phyloP scores from a whole-genome alignment of 2,329 filamentous ascomycete genomes.

The Penicillium fuscoglaucum region DNA sequence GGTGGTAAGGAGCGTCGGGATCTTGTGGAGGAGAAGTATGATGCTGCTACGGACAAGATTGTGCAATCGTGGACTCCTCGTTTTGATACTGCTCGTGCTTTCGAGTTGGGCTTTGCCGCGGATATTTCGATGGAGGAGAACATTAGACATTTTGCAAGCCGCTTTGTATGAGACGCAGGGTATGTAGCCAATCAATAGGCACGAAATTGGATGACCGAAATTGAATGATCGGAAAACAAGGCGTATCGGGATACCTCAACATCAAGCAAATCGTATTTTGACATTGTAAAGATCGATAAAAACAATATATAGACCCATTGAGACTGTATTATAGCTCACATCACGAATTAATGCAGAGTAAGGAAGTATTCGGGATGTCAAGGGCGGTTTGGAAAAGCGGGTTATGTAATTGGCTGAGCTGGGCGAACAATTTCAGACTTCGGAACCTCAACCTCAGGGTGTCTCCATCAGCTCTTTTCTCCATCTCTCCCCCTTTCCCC shows the following conservation, averaged over 20 bases:
- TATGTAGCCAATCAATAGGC: constrained; percentile 19
- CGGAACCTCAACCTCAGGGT: constrained; percentile 44
- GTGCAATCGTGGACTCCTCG: constrained; percentile 61
- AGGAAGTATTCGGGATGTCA: constrained; percentile 40
- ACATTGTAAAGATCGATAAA: background rate
- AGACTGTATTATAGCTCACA: background rate
- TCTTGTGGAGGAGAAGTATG: constrained; percentile 56
- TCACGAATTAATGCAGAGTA: constrained; percentile 5
- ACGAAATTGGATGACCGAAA: constrained; percentile 13
- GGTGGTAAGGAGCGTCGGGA: constrained; percentile 57
- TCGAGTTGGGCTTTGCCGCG: constrained; percentile 48
- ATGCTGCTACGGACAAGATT: constrained; percentile 57
- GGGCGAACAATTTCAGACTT: constrained; percentile 48
- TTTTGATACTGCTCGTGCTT: constrained; percentile 57
- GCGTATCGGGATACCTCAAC: background rate
- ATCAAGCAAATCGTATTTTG: background rate
- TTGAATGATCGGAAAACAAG: constrained; percentile 1
- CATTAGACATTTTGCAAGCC: constrained; percentile 40
- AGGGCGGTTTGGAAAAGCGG: constrained; percentile 41
- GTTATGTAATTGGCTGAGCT: constrained; percentile 48
- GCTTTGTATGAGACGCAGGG: constrained; percentile 29
- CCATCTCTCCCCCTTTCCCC: constrained; percentile 49
- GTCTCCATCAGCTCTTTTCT: constrained; percentile 47
- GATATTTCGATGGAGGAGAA: constrained; percentile 46
- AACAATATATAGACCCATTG: background rate